These are phyloP conservation scores for Sordariomycetes sp. DNA, from an alignment of 2,329 filamentous ascomycete species.

Conservation along the genomic window DNA sequence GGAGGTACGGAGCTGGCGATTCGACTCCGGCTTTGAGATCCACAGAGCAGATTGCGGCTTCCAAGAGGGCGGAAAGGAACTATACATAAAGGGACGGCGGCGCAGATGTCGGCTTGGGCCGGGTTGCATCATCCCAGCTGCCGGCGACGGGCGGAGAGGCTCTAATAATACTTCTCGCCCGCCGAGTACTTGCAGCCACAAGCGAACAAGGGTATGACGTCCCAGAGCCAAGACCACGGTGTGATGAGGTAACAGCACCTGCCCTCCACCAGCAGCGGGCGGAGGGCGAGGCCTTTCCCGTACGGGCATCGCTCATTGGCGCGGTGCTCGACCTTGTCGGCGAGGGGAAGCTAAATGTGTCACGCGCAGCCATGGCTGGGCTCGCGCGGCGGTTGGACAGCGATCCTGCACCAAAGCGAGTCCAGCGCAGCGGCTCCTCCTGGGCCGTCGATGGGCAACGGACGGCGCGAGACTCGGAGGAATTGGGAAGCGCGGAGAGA, in stretches of 20 bases:
- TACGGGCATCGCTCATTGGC: not conserved
- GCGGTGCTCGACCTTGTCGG: not conserved
- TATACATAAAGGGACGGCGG: not conserved
- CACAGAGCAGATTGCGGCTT: not conserved
- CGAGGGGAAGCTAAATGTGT: not conserved
- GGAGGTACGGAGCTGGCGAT: not conserved
- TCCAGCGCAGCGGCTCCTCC: not conserved
- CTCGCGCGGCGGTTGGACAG: not conserved
- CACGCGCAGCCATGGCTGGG: not conserved
- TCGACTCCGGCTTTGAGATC: not conserved
- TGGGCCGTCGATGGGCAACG: no score
- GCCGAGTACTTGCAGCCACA: not conserved
- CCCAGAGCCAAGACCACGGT: not conserved
- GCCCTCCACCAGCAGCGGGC: not conserved
- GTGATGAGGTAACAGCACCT: not conserved
- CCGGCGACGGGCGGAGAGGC: not conserved
- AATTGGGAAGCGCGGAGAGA: not conserved
- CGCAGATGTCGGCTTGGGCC: not conserved
- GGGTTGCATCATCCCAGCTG: not conserved
- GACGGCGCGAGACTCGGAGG: not conserved
- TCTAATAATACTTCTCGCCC: not conserved
- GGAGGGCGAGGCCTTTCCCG: not conserved
- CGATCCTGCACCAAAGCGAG: not conserved
- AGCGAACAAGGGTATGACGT: not conserved
- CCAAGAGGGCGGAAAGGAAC: not conserved